Evolutionary conservation across 2,329 filamentous ascomycete species (phyloP).

Genomic region (Aspergillus felis): DNA sequence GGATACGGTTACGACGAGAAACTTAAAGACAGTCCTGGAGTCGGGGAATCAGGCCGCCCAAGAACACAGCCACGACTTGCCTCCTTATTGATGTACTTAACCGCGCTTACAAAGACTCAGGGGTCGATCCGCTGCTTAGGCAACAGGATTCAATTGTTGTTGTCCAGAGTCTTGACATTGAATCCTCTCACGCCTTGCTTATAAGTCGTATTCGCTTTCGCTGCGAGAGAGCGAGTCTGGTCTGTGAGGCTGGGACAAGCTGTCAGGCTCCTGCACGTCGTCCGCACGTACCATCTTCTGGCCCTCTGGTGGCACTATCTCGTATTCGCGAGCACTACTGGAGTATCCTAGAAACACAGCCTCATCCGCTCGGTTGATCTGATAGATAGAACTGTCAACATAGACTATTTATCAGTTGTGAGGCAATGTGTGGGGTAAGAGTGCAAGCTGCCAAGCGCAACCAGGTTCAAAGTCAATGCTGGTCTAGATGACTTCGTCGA

Average conservation of each 20-base stretch:
- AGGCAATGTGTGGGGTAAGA: background rate
- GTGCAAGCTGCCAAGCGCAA: background rate
- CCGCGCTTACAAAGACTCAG: background rate
- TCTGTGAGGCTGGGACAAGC: background rate
- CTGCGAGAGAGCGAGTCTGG: background rate
- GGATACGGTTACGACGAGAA: background rate
- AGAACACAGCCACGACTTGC: background rate
- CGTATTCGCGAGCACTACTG: too few relatives aligned
- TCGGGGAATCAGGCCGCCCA: background rate
- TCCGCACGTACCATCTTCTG: background rate
- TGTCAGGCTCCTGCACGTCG: background rate
- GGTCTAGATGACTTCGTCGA: too few relatives aligned
- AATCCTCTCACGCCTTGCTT: background rate
- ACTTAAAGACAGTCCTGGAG: background rate
- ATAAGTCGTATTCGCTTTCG: background rate
- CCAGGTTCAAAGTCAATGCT: background rate
- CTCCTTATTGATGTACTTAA: background rate
- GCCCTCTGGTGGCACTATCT: too few relatives aligned
- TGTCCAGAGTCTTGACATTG: background rate
- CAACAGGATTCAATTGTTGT: background rate
- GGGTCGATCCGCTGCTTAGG: background rate
- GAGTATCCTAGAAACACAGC: too few relatives aligned
- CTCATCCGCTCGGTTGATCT: too few relatives aligned
- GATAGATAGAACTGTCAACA: too few relatives aligned
- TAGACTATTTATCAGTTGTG: background rate